Base-by-base conservation (phyloP, 108 stramenopile genomes). In the Licmophora abbreviata region DNA sequence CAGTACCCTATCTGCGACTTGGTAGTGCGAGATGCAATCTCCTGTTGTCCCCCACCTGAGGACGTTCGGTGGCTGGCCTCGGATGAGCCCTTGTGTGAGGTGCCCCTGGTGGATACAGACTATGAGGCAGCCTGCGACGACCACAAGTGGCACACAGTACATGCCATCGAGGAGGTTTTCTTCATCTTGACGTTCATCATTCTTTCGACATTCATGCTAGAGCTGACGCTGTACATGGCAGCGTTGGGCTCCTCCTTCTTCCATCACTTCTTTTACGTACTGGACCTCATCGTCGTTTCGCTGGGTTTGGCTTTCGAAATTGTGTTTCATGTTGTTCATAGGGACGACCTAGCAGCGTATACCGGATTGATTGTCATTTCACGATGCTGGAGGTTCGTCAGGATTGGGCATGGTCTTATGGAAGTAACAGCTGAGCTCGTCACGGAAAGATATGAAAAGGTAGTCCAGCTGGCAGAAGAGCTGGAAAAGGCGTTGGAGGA, bases 391-490 rank as follows among this genome's bases (percentile, higher is more conserved):
- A 35, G 79, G 7, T 81, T 81, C 41, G 47, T 81, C n/a, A 56
- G 79, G 8, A 76, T 81, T 36, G 68, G 74, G 17, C 79, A 81
- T 53, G 79, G 79, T 2, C 49, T 81, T 23, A 32, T 76, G 2
- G 79, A 76, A 41, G 64, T 65, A 2, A 63, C 68, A 8, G 31
- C 46, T 14, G 77, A 79, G 45, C 40, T 63, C 10, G 34, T 12
- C 9, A 11, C 34, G 34, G 12, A 35, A 35, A 35, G 12, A 35
- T 12, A 35, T 35, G 34, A 35, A 11, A 35, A 35, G 34, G 10
- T 35, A 11, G 10, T 35, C 12, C 10, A 35, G 34, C 12, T 11
- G 9, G 34, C 34, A 11, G 10, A 35, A 12, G 34, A 35, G 34
- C 12, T 35, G 34, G 34, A 35, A 35, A 12, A 35, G 34, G 10